Evolutionary conservation across 2,329 filamentous ascomycete species (phyloP).

Genomic region (Diaporthe ilicicola): DNA sequence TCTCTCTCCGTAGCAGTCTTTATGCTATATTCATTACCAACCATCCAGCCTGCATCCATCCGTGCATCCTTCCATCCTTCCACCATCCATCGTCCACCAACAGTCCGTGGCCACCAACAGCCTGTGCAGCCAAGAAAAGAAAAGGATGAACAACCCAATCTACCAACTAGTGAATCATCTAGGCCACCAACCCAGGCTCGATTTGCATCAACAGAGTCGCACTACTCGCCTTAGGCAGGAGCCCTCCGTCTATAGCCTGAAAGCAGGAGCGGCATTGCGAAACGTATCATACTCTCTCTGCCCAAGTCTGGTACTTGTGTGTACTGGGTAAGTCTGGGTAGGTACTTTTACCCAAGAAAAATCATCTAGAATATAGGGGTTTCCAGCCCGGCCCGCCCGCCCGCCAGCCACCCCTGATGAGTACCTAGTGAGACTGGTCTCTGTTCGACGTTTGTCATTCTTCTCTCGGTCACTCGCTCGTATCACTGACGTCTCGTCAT

Average conservation of each 20-base stretch:
- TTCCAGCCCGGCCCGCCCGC: too few relatives aligned
- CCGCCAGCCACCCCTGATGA: background rate
- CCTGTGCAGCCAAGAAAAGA: background rate
- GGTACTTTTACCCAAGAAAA: constrained; percentile 2
- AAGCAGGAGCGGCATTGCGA: constrained; percentile 7
- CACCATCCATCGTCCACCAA: background rate
- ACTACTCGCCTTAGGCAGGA: constrained; percentile 3
- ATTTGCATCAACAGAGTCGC: constrained; percentile 15
- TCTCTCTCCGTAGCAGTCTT: background rate
- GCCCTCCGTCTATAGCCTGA: constrained; percentile 15
- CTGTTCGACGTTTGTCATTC: background rate
- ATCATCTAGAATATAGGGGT: too few relatives aligned
- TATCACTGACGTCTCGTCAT: background rate
- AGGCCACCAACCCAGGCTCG: background rate
- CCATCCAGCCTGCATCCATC: background rate
- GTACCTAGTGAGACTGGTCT: background rate
- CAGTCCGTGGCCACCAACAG: background rate
- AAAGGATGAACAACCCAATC: background rate
- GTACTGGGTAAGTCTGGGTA: background rate
- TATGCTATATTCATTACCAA: constrained; percentile 1
- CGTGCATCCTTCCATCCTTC: background rate
- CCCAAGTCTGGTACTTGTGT: background rate
- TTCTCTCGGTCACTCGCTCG: background rate
- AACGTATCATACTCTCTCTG: background rate
- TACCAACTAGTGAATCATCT: constrained; percentile 12